phyloP scores from a whole-genome alignment of 2,329 filamentous ascomycete species.

The Fusarium veterinarium region DNA sequence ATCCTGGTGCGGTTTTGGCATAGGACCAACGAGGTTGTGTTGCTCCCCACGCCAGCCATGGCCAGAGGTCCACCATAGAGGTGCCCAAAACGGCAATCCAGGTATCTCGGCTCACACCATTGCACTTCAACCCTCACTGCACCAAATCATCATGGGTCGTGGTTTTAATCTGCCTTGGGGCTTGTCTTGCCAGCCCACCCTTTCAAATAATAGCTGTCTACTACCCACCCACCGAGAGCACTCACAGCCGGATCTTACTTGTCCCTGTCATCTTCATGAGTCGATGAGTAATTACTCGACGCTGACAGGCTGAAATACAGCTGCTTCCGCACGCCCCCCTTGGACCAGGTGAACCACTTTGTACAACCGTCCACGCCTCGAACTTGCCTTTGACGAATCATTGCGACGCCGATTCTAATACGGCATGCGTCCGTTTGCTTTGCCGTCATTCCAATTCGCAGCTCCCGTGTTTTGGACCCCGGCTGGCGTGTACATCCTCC shows the following conservation, averaged over 20 bases:
- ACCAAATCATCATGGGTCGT: slow-evolving; percentile 25
- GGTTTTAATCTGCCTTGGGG: slow-evolving; percentile 11
- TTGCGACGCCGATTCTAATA: slow-evolving; percentile 37
- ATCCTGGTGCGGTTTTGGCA: slow-evolving; percentile 22
- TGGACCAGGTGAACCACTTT: slow-evolving; percentile 35
- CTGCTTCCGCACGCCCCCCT: slow-evolving; percentile 38
- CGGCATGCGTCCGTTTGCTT: slow-evolving; percentile 37
- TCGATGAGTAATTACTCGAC: slow-evolving; percentile 52
- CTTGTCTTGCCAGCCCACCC: slow-evolving; percentile 29
- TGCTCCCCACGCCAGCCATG: slow-evolving; percentile 35
- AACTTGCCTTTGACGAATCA: slow-evolving; percentile 41
- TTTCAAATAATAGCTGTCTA: slow-evolving; percentile 15
- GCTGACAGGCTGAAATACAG: slow-evolving; percentile 49
- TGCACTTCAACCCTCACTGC: slow-evolving; percentile 11
- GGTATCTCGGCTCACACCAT: slow-evolving; percentile 39
- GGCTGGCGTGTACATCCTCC: slow-evolving; percentile 32
- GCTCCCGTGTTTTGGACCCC: slow-evolving; percentile 30
- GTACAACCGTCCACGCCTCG: slow-evolving; percentile 30
- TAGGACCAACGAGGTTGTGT: slow-evolving; percentile 26
- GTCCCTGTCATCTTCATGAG: slow-evolving; percentile 33
- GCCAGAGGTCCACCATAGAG: slow-evolving; percentile 32
- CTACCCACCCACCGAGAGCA: slow-evolving; percentile 28
- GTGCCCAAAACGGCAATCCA: slow-evolving; percentile 26
- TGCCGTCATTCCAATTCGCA: slow-evolving; percentile 40
- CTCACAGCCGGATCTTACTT: slow-evolving; percentile 27